Evolutionary conservation across 129 eudicot species (phyloP).

Genomic region (Lonicera japonica): DNA sequence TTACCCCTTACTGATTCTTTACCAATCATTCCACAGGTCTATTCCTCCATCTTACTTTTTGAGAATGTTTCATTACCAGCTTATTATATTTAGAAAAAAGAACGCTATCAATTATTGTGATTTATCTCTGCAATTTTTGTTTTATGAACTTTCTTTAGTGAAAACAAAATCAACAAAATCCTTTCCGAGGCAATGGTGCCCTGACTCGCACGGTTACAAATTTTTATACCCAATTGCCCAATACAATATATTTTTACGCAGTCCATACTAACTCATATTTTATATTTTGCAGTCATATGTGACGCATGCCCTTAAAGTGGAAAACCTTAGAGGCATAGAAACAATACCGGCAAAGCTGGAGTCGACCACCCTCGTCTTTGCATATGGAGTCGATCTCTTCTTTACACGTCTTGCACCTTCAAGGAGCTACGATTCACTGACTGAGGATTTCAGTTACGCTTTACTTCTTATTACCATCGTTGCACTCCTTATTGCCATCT

Average conservation of each 20-base stretch:
- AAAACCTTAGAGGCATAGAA: conserved; percentile 84
- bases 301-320: conserved; percentile 89
- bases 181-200: not conserved
- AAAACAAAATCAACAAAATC: not conserved
- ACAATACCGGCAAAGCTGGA: conserved; percentile 90
- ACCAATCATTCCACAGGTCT: conserved; percentile 94
- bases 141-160: not conserved
- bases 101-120: no score
- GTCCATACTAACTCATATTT: not conserved
- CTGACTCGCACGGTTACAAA: not conserved
- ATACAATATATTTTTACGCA: not conserved
- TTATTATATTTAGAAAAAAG: no score
- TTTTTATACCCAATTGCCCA: not conserved
- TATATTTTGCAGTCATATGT: conserved; percentile 60
- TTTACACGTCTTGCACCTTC: conserved; percentile 93
- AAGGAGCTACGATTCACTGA: conserved; percentile 88
- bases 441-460: conserved; percentile 97
- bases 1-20: conserved; percentile 90
- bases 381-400: conserved; percentile 90
- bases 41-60: not conserved
- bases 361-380: conserved; percentile 83
- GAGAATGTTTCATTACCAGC: not conserved
- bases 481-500: conserved; percentile 74
- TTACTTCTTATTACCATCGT: conserved; percentile 79
- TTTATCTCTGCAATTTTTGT: no score